Percentiles rank a stretch among this genome's conserved stretches.
These are phyloP conservation scores for Rhizopogon sp. DNA, from an alignment of 768 basidiomycete species.

Conservation along the genomic window DNA sequence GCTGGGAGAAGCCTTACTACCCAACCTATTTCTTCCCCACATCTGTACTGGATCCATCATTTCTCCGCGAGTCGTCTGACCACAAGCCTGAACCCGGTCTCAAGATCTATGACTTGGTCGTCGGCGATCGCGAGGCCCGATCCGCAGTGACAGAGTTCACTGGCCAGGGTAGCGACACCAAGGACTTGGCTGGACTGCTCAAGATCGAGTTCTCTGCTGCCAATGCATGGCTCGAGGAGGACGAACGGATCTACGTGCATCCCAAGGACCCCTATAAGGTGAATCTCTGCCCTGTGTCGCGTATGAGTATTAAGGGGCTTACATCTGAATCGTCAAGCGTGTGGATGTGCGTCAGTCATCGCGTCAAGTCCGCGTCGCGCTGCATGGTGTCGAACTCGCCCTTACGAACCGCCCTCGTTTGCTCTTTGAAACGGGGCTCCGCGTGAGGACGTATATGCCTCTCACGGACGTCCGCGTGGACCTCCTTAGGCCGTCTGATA, in stretches of 20 bases:
- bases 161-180: constrained; percentile 18
- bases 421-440: constrained; percentile 54
- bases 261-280: constrained; percentile 72
- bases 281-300: neutral
- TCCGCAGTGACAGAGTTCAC: constrained; percentile 34
- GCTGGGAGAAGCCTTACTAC: constrained; percentile 53
- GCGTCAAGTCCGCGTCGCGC: constrained; percentile 53
- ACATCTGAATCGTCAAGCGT: constrained; percentile 33
- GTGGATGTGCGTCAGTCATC: constrained; percentile 59
- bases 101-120: constrained; percentile 41
- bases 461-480: constrained; percentile 50
- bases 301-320: no score
- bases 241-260: constrained; percentile 55
- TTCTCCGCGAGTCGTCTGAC: constrained; percentile 29
- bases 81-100: constrained; percentile 26
- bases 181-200: constrained; percentile 41
- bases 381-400: constrained; percentile 59
- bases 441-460: constrained; percentile 57
- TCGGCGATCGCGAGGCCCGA: constrained; percentile 33
- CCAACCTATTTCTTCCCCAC: constrained; percentile 51
- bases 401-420: constrained; percentile 50
- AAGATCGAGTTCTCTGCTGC: constrained; percentile 44
- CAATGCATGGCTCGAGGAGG: constrained; percentile 69
- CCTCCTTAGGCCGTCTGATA: constrained; percentile 41
- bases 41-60: constrained; percentile 39